These are phyloP conservation scores for Plantago rigida DNA, from an alignment of 305 asterid genomes.

Conservation along the genomic window DNA sequence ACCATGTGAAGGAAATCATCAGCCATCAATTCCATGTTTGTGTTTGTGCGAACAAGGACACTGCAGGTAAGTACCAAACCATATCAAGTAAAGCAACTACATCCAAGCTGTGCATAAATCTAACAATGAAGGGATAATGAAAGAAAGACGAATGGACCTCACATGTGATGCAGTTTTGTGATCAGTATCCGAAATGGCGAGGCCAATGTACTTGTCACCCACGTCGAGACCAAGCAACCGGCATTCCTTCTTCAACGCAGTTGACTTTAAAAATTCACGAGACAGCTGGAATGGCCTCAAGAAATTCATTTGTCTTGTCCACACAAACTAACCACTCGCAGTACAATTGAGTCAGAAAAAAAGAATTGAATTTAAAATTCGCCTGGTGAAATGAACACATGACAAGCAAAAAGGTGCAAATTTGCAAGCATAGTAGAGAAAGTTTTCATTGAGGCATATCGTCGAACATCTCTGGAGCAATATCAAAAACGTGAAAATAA, in stretches of 20 bases:
- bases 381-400: no score
- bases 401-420: no score
- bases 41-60: constrained; percentile 55
- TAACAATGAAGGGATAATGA: background rate
- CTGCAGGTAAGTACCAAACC: constrained; percentile 39
- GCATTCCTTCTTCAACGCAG: constrained; percentile 26
- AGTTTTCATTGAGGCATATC: constrained; percentile 19
- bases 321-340: no score
- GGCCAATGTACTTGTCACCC: constrained; percentile 77
- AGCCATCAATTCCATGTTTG: constrained; percentile 55
- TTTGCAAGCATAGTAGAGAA: background rate
- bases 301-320: constrained; percentile 51
- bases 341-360: no score
- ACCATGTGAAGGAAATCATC: constrained; percentile 57
- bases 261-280: constrained; percentile 49
- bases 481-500: background rate
- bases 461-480: constrained; percentile 18
- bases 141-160: constrained; percentile 37
- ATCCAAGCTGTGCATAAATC: background rate
- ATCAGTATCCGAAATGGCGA: constrained; percentile 59
- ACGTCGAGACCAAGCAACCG: constrained; percentile 86
- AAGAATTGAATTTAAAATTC: no score
- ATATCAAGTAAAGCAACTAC: background rate
- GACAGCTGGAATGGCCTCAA: constrained; percentile 50
- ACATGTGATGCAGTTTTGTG: constrained; percentile 68